Evolutionary conservation across 768 basidiomycete genomes (phyloP).

Genomic region (Leccinum uliginosum): DNA sequence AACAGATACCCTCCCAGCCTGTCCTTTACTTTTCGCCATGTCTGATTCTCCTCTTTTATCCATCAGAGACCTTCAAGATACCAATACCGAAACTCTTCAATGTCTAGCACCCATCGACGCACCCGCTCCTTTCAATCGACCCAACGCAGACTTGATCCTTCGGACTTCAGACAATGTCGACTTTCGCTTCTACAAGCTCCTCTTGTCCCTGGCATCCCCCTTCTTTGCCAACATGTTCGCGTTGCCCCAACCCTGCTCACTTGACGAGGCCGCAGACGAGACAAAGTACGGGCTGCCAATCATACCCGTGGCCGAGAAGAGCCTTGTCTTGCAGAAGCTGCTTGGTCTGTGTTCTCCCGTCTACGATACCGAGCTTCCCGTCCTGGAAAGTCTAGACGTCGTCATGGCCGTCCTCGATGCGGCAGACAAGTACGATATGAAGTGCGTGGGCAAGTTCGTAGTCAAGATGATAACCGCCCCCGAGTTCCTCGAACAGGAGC

Average conservation of each 20-base stretch:
- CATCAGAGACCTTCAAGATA: slow-evolving; percentile 6
- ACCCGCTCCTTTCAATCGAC: slow-evolving; percentile 43
- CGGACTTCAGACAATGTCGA: slow-evolving; percentile 48
- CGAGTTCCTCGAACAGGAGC: slow-evolving; percentile 31
- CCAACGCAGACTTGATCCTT: slow-evolving; percentile 49
- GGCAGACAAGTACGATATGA: slow-evolving; percentile 50
- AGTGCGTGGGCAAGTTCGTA: slow-evolving; percentile 35
- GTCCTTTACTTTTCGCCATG: slow-evolving; percentile 10
- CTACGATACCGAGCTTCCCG: slow-evolving; percentile 32
- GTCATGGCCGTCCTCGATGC: slow-evolving; percentile 42
- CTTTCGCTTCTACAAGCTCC: slow-evolving; percentile 51
- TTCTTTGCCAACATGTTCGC: slow-evolving; percentile 56
- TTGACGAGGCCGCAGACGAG: slow-evolving; percentile 26
- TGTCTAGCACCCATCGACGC: slow-evolving; percentile 24
- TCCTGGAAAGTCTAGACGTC: slow-evolving; percentile 36
- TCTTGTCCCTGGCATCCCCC: slow-evolving; percentile 53
- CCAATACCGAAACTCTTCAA: background rate
- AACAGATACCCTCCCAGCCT: background rate
- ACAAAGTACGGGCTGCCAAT: slow-evolving; percentile 36
- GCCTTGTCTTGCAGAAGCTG: slow-evolving; percentile 36
- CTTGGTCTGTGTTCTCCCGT: slow-evolving; percentile 48
- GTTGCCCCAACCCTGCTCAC: slow-evolving; percentile 39
- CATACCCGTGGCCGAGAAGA: slow-evolving; percentile 46
- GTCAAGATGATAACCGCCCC: slow-evolving; percentile 30
- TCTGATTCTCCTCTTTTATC: slow-evolving; percentile 5